Evolutionary conservation across 495 filamentous ascomycete species (phyloP).

Genomic region (Podospora pseudocomata): DNA sequence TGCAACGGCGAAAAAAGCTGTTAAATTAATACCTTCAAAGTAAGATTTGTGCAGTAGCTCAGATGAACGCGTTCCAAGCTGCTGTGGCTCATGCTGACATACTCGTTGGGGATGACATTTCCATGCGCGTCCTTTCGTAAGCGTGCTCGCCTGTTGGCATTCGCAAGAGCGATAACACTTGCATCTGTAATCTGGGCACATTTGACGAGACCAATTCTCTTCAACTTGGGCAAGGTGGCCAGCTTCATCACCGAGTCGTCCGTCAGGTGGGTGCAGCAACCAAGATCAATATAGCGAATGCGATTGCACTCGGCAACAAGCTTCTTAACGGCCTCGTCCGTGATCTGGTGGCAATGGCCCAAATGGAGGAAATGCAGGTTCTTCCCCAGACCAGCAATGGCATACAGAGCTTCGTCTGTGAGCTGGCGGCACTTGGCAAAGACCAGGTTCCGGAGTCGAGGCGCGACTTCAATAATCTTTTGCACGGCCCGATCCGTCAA

Average conservation of each 20-base stretch:
- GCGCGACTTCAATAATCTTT: slow-evolving; percentile 79
- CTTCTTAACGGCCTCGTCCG: slow-evolving; percentile 73
- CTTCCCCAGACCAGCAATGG: slow-evolving; percentile 86
- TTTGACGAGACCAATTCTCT: slow-evolving; percentile 87
- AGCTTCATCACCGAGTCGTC: slow-evolving; percentile 82
- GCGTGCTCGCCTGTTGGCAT: slow-evolving; percentile 47
- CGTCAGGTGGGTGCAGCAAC: slow-evolving; percentile 88
- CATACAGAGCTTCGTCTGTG: slow-evolving; percentile 88
- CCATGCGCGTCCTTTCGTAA: slow-evolving; percentile 49
- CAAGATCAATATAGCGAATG: slow-evolving; percentile 95
- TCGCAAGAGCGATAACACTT: slow-evolving; percentile 80
- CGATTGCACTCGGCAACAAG: slow-evolving; percentile 84
- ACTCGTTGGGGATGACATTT: slow-evolving; percentile 32
- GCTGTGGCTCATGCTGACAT: slow-evolving; percentile 47
- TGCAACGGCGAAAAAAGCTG: slow-evolving; percentile 5
- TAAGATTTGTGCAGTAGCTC: slow-evolving; percentile 87
- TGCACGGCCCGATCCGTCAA: slow-evolving; percentile 83
- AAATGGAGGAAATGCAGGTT: slow-evolving; percentile 95
- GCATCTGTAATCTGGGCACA: slow-evolving; percentile 83
- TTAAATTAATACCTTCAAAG: slow-evolving; percentile 60
- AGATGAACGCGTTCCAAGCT: slow-evolving; percentile 90
- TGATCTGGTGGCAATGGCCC: slow-evolving; percentile 88
- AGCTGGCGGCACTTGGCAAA: slow-evolving; percentile 91
- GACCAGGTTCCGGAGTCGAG: slow-evolving; percentile 85
- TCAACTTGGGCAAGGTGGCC: slow-evolving; percentile 83